Percentiles rank a stretch among this genome's conserved stretches.
These are phyloP conservation scores for Alternaria gaisen DNA, from an alignment of 2,329 filamentous ascomycete species.

Conservation along the genomic window DNA sequence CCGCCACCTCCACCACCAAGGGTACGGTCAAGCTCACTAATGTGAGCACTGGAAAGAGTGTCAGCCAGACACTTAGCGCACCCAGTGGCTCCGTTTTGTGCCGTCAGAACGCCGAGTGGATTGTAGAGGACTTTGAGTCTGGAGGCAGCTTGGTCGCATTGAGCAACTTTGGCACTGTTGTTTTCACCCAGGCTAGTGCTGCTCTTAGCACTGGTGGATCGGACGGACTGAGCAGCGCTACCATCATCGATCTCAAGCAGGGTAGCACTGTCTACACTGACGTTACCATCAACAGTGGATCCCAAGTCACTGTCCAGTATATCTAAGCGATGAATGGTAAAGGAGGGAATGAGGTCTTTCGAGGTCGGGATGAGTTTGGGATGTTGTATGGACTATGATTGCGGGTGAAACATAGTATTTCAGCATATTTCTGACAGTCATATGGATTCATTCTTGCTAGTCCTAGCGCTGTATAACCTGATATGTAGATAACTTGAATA, in stretches of 20 bases:
- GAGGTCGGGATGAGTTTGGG: background rate
- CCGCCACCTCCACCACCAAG: constrained; percentile 52
- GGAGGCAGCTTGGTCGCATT: background rate
- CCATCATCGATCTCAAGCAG: constrained; percentile 6
- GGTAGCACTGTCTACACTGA: constrained; percentile 9
- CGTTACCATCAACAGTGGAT: constrained; percentile 6
- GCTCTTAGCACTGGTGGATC: background rate
- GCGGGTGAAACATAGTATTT: background rate
- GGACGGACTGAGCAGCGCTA: background rate
- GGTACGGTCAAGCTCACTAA: constrained; percentile 63
- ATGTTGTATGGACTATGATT: background rate
- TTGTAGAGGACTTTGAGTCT: constrained; percentile 36
- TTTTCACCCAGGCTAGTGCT: constrained; percentile 1
- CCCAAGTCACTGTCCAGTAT: constrained; percentile 11
- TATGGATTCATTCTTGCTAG: background rate
- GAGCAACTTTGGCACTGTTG: constrained; percentile 3
- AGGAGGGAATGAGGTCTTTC: background rate
- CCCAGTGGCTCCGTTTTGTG: constrained; percentile 19
- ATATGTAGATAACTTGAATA: background rate
- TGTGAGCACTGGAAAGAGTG: constrained; percentile 60
- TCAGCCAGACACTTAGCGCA: constrained; percentile 59
- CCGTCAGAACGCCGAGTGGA: constrained; percentile 67
- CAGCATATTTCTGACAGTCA: background rate
- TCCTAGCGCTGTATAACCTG: background rate
- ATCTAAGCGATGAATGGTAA: background rate